These are phyloP conservation scores for Hypomontagnella submonticulosa DNA, from an alignment of 495 filamentous ascomycete genomes.

Conservation along the genomic window DNA sequence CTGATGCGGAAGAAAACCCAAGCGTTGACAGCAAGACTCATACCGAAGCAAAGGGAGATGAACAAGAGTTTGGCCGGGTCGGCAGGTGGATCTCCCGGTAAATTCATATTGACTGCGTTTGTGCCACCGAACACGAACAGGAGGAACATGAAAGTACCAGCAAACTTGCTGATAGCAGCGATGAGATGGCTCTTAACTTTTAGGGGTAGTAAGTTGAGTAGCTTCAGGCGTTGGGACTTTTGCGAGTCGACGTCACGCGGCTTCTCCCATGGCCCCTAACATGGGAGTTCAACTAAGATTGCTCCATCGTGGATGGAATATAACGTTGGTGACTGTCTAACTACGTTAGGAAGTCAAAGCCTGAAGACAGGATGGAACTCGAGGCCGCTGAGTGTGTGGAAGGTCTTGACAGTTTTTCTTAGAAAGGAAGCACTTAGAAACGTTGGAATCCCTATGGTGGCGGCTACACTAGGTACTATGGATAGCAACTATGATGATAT, in stretches of 20 bases:
- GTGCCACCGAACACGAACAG: conserved; percentile 84
- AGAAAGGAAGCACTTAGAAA: no score
- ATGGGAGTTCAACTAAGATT: conserved; percentile 20
- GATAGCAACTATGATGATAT: no score
- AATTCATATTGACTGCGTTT: conserved; percentile 71
- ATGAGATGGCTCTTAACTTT: conserved; percentile 60
- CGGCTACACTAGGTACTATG: no score
- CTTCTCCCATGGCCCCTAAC: conserved; percentile 25
- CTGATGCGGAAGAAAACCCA: conserved; percentile 88
- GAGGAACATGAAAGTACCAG: conserved; percentile 85
- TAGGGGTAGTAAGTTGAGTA: conserved; percentile 23
- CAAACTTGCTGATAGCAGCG: conserved; percentile 74
- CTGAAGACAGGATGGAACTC: background rate
- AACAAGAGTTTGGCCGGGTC: conserved; percentile 68
- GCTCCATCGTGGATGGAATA: conserved; percentile 20
- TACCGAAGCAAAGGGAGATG: conserved; percentile 77
- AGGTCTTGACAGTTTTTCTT: no score
- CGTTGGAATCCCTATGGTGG: no score
- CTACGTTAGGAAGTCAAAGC: background rate
- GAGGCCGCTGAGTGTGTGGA: background rate
- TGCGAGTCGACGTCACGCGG: background rate
- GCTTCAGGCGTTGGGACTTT: background rate
- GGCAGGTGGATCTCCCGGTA: conserved; percentile 45
- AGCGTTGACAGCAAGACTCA: conserved; percentile 80
- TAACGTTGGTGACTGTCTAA: background rate